A percentile compares a stretch with the other conserved stretches of the same genome.
Conservation (phyloP, 352 stramenopile genomes). For the Saprolegnia parasitica region DNA sequence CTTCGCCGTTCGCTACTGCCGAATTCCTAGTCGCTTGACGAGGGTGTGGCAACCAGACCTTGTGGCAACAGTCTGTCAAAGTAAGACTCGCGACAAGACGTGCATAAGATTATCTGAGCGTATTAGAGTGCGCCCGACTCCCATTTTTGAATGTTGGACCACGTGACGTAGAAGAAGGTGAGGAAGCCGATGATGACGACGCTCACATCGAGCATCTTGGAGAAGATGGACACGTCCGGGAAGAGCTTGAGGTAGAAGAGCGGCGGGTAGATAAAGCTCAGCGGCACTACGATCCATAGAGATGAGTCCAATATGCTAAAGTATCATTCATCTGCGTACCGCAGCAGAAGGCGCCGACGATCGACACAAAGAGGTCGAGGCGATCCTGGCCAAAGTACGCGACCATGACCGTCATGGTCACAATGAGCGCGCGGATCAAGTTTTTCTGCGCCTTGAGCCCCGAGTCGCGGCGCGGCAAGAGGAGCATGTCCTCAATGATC, state of each 20-base stretch:
- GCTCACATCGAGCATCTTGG: conserved; percentile 37
- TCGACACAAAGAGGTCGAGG: conserved; percentile 66
- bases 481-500: conserved; percentile 62
- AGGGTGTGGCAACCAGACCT: no score
- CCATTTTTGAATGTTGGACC: conserved; percentile 71
- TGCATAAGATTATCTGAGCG: no score
- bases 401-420: conserved; percentile 57
- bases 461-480: conserved; percentile 40
- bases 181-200: conserved; percentile 48
- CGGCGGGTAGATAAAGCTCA: conserved; percentile 69
- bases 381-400: conserved; percentile 60
- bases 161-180: conserved; percentile 72
- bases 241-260: conserved; percentile 50
- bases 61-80: no score
- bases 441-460: conserved; percentile 68
- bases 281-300: conserved; percentile 34
- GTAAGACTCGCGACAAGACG: no score
- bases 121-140: neutral
- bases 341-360: conserved; percentile 68
- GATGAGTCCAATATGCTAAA: neutral
- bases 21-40: no score
- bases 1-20: no score
- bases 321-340: conserved; percentile 18
- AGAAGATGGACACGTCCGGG: neutral
- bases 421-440: conserved; percentile 52